Evolutionary conservation across 345 rosid genomes (phyloP).

Genomic region (Syzygium oleosum): DNA sequence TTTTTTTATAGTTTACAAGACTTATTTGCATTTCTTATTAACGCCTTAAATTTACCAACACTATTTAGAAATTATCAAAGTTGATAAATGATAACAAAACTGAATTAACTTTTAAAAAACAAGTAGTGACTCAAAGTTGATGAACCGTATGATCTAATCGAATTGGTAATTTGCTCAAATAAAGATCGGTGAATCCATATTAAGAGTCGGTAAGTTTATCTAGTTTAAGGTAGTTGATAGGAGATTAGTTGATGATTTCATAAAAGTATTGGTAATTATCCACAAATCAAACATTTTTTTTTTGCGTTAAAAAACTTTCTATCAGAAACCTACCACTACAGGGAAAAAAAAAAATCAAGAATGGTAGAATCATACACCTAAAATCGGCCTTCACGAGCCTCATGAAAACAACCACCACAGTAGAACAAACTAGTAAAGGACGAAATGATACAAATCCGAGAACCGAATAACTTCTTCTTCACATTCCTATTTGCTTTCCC

Average conservation of each 20-base stretch:
- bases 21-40: too few species aligned
- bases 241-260: not conserved
- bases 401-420: not conserved
- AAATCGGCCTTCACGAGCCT: not conserved
- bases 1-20: too few species aligned
- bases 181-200: not conserved
- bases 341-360: too few species aligned
- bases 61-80: too few species aligned
- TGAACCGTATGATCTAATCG: not conserved
- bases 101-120: not conserved
- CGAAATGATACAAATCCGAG: not conserved
- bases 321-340: not conserved
- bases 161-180: not conserved
- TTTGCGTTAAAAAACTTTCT: not conserved
- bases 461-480: not conserved
- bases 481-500: too few species aligned
- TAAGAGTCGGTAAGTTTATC: not conserved
- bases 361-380: not conserved
- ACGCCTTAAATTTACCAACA: too few species aligned
- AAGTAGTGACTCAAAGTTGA: not conserved
- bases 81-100: not conserved
- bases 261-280: not conserved
- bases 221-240: not conserved
- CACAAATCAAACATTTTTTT: not conserved
- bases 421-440: not conserved